Conservation (phyloP, 73 alveolate species). For the Symbiodinium natans region DNA sequence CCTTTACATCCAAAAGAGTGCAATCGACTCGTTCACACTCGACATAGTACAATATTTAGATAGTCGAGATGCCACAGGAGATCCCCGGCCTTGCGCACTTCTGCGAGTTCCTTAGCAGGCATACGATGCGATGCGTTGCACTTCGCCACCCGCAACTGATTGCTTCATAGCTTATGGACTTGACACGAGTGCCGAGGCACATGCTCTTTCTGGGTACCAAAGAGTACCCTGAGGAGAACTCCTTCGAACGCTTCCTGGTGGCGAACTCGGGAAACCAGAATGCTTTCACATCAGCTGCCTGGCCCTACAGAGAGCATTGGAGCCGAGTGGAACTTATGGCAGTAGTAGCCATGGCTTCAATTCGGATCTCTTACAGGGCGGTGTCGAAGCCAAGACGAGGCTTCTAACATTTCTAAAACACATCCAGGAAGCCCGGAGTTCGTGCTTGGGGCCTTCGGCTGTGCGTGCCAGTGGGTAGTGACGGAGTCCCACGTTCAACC, state of each 20-base stretch:
- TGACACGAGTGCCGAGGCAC: conserved; percentile 36
- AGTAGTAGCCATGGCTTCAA: neutral
- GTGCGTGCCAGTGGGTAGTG: too few species aligned
- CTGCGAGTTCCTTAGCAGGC: conserved; percentile 23
- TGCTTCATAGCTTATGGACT: neutral
- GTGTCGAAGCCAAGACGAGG: too few species aligned
- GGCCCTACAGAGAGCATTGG: neutral
- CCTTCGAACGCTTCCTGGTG: conserved; percentile 53
- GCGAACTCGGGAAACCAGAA: conserved; percentile 75
- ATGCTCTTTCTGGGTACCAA: conserved; percentile 87
- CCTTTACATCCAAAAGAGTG: too few species aligned
- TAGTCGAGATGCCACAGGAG: too few species aligned
- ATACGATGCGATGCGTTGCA: neutral
- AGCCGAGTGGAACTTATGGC: neutral
- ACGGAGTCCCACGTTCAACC: too few species aligned
- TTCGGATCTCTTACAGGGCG: too few species aligned
- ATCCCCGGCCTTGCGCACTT: conserved; percentile 80
- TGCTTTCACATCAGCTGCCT: conserved; percentile 51
- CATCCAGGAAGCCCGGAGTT: too few species aligned
- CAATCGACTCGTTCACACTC: too few species aligned
- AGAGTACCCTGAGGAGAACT: conserved; percentile 86
- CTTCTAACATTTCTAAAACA: too few species aligned
- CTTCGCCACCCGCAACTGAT: too few species aligned
- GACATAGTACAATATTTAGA: too few species aligned
- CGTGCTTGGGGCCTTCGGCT: too few species aligned